Evolutionary conservation across 441 rosid genomes (phyloP).

Genomic region (Isatis lusitanica): DNA sequence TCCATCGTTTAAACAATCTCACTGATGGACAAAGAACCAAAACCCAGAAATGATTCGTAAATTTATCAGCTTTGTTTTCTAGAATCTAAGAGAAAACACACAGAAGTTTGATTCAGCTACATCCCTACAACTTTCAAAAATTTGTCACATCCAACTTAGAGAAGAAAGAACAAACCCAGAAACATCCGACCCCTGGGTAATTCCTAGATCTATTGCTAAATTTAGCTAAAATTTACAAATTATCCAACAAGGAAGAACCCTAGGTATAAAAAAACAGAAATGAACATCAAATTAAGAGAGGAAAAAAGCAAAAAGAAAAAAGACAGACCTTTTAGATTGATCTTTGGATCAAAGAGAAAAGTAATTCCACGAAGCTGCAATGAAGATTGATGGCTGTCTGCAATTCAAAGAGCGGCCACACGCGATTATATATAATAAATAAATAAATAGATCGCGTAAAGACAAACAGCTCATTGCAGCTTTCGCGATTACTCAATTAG

Average conservation of each 20-base stretch:
- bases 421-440: conserved; percentile 24
- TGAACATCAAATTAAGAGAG: background rate
- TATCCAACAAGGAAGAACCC: conserved; percentile 20
- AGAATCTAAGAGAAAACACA: background rate
- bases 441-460: background rate
- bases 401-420: conserved; percentile 16
- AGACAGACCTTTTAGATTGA: conserved; percentile 19
- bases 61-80: background rate
- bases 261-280: background rate
- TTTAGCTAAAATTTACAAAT: background rate
- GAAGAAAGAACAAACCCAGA: background rate
- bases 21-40: no score
- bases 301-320: background rate
- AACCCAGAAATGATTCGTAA: background rate
- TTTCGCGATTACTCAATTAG: conserved; percentile 9
- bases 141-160: conserved; percentile 1
- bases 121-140: background rate
- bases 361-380: conserved; percentile 21
- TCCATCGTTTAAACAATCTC: background rate
- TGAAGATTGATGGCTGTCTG: conserved; percentile 22
- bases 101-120: background rate
- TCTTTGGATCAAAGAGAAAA: conserved; percentile 20
- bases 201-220: background rate
- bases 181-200: conserved; percentile 14
- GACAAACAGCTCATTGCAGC: conserved; percentile 30